Evolutionary conservation across 176 grass and related monocot genomes (phyloP), one percentile per base, ranked within the genome.

Genomic region (Avena eriantha): DNA sequence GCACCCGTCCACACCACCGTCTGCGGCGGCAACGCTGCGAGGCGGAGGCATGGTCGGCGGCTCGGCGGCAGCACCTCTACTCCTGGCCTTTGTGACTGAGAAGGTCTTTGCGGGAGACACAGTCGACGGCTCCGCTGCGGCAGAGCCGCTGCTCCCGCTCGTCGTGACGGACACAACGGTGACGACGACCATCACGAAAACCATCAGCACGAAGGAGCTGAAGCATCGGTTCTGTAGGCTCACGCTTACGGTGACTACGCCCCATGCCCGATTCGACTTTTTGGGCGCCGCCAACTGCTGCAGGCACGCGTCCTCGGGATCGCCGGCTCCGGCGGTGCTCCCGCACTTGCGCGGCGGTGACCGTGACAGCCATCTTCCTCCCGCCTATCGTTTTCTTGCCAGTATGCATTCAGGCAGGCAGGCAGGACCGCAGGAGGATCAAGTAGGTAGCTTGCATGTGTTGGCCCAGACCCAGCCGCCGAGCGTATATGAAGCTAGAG

Each of bases 131-230:
- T 0, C 47, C 47, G 50, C 12, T 0, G 1, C 10, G 64, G 2
- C 49, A 35, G 11, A 26, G 74, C 71, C 72, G 19, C 67, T 67
- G 48, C 76, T 80, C 56, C 54, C 83, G 36, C 55, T 31, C 24
- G 84, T 65, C n/a, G 82, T 82, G 83, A 84, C 2, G 0, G 79
- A 93, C 39, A 91, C 57, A 26, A 26, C 53, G 58, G 87, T 68
- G 76, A 93, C 39, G 63, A 24, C 24, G 35, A 36, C 2, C 35
- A 97, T 21, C 15, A 82, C 76, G 39, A 91, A n/a, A 9, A 91
- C 61, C 34, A 97, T 35, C 0, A 86, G 86, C 59, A 90, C 11
- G 43, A 93, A 26, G 46, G 80, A 82, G 33, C 89, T 95, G 82
- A 94, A 88, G 53, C 87, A 88, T 29, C 85, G 87, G 73, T 74